Conservation (phyloP, 208 protist species). For the Borovskyia barvae region DNA sequence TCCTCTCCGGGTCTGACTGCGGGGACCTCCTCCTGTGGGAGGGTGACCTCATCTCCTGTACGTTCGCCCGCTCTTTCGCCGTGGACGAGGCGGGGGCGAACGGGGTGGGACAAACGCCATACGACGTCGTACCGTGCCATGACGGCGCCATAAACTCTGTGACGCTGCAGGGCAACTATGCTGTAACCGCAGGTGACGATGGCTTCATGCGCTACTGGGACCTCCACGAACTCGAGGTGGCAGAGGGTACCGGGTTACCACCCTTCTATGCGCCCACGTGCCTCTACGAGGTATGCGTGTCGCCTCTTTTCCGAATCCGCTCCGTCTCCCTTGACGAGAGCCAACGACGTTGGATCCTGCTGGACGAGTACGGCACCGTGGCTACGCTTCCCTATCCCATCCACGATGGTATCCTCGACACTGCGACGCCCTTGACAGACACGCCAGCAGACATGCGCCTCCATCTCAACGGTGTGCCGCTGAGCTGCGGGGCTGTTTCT, state of each 20-base stretch:
- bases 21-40: conserved; percentile 97
- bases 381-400: conserved; percentile 30
- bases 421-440: neutral
- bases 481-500: conserved; percentile 81
- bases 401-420: neutral
- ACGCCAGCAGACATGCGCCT: conserved; percentile 13
- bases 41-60: conserved; percentile 94
- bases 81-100: conserved; percentile 18
- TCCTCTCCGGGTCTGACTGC: conserved; percentile 93
- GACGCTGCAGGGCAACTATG: conserved; percentile 54
- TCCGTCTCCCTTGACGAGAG: conserved; percentile 51
- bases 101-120: conserved; percentile 24
- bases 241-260: conserved; percentile 84
- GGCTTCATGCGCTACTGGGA: conserved; percentile 96
- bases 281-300: conserved; percentile 70
- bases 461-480: conserved; percentile 89
- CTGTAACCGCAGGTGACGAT: conserved; percentile 95
- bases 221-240: conserved; percentile 87
- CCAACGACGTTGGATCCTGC: conserved; percentile 71
- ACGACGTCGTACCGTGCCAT: conserved; percentile 57
- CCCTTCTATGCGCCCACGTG: conserved; percentile 75
- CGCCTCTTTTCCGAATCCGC: conserved; percentile 45
- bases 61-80: conserved; percentile 67
- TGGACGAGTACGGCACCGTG: conserved; percentile 74
- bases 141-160: conserved; percentile 91